Conservation (phyloP, 805 yeast species). For the Ogataea pilisensis region DNA sequence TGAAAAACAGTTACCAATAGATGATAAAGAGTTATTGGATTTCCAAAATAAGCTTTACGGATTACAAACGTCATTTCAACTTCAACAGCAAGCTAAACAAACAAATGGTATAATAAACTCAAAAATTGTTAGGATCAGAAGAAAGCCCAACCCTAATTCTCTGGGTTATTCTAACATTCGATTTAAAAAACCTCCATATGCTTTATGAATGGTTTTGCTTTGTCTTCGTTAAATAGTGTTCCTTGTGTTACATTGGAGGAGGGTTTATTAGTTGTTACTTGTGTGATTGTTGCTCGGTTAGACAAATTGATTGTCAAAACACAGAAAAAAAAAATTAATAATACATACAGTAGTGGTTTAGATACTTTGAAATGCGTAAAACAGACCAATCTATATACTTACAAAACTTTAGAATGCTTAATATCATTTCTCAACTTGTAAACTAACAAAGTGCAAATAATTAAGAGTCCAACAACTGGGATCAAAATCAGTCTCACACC, state of each 20-base stretch:
- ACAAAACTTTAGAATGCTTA: constrained; percentile 56
- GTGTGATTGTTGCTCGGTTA: background rate
- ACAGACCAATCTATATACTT: no score
- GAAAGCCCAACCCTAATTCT: constrained; percentile 46
- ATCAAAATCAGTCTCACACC: constrained; percentile 26
- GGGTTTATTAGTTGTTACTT: background rate
- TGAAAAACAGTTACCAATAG: constrained; percentile 27
- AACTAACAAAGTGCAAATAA: constrained; percentile 42
- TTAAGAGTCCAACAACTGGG: constrained; percentile 37
- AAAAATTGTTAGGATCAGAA: constrained; percentile 40
- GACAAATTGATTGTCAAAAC: no score
- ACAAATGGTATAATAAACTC: constrained; percentile 28
- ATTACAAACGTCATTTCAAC: constrained; percentile 19
- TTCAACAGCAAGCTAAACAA: constrained; percentile 23
- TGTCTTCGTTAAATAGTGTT: no score
- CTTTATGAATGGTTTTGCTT: constrained; percentile 5
- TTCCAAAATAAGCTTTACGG: constrained; percentile 29
- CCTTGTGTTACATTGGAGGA: no score
- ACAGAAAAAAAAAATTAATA: no score
- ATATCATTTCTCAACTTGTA: constrained; percentile 58
- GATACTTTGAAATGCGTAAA: no score
- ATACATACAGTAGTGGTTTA: no score
- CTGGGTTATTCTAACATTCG: constrained; percentile 41
- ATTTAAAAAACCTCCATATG: constrained; percentile 43
- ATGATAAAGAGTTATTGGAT: constrained; percentile 37